Conservation (phyloP, 2,329 filamentous ascomycete genomes). For the Aureobasidium musti region DNA sequence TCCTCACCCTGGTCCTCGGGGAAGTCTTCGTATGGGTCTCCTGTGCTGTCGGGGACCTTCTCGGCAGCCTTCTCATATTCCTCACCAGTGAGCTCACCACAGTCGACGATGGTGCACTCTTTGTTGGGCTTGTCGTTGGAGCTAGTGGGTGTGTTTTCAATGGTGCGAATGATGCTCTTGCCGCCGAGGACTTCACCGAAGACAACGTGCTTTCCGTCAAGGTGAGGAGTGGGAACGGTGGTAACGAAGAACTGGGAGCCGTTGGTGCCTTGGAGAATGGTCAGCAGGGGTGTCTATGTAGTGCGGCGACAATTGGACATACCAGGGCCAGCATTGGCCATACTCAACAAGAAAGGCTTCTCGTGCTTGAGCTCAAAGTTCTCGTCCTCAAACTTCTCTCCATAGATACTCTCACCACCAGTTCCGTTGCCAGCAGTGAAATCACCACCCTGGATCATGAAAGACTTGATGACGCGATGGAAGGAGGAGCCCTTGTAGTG, state of each 20-base stretch:
- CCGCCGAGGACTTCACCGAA: conserved; percentile 93
- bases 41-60: conserved; percentile 74
- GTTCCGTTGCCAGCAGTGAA: conserved; percentile 95
- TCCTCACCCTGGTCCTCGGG: conserved; percentile 77
- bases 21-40: conserved; percentile 93
- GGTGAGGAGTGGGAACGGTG: conserved; percentile 89
- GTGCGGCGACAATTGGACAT: conserved; percentile 42
- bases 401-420: conserved; percentile 95
- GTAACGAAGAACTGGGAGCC: conserved; percentile 99
- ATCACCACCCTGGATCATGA: conserved; percentile 98
- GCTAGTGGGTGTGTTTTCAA: conserved; percentile 79
- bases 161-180: conserved; percentile 84
- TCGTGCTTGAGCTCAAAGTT: conserved; percentile 92
- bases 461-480: conserved; percentile 96
- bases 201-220: conserved; percentile 96
- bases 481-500: conserved; percentile 92
- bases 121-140: conserved; percentile 73
- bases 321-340: conserved; percentile 96
- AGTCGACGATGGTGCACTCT: conserved; percentile 75
- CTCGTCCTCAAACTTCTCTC: conserved; percentile 95
- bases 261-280: conserved; percentile 69
- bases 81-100: conserved; percentile 77
- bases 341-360: conserved; percentile 88
- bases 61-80: conserved; percentile 67
- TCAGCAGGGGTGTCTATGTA: neutral